These are phyloP conservation scores for Eugenia klotzschiana DNA, from an alignment of 441 rosid species.

Conservation along the genomic window DNA sequence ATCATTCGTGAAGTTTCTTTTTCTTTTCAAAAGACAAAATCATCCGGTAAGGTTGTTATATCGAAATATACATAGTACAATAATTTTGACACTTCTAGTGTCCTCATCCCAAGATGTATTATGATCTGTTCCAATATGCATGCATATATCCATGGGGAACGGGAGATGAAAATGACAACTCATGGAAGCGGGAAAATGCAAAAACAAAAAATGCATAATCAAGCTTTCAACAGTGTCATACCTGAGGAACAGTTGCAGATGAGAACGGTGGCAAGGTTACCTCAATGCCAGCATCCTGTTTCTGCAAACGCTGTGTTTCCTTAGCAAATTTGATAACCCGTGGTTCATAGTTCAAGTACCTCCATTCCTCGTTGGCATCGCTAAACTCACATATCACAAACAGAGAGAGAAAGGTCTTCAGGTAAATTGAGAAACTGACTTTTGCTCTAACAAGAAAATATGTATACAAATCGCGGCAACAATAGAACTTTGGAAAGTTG, in stretches of 20 bases:
- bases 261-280: slow-evolving; percentile 64
- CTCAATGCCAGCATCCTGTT: slow-evolving; percentile 7
- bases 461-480: neutral
- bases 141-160: neutral
- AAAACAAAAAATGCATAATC: neutral
- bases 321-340: slow-evolving; percentile 37
- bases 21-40: neutral
- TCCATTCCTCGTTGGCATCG: slow-evolving; percentile 41
- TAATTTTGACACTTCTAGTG: neutral
- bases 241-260: slow-evolving; percentile 61
- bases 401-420: neutral
- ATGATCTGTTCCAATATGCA: neutral
- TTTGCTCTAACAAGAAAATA: neutral
- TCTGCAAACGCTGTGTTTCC: slow-evolving; percentile 11
- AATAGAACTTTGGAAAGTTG: neutral
- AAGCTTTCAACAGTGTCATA: slow-evolving; percentile 1
- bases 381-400: neutral
- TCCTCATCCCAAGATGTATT: neutral
- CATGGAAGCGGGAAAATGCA: neutral
- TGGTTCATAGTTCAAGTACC: slow-evolving; percentile 38
- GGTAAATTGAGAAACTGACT: neutral
- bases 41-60: neutral
- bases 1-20: neutral
- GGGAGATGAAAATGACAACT: neutral
- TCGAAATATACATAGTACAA: neutral